Base-by-base conservation (phyloP, 208 protist species). In the Crithidia brevicula region DNA sequence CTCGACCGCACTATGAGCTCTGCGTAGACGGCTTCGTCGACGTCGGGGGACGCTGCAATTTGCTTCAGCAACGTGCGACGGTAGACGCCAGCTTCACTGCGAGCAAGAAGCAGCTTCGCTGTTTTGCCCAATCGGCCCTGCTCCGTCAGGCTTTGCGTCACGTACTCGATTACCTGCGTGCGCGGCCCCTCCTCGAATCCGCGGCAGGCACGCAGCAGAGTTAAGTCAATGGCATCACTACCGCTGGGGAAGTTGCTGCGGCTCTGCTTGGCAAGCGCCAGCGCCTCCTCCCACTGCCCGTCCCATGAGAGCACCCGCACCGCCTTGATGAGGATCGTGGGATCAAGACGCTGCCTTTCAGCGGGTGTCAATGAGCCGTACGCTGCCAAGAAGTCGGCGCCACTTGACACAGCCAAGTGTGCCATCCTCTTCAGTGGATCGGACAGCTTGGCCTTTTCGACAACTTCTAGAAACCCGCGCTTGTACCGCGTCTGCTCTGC, bases 11-110 rank as follows among this genome's bases (percentile, higher is more conserved):
- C 42, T 59, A 96, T 83, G 34, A 94, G 79, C 62, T 89, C 77
- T 0, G 82, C 86, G 57, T 93, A 94, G 7, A 94, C 74, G 43
- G 38, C 42, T 50, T 96, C 91, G 66, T 94, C 85, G 0, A 88
- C 91, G 47, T 94, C 79, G 20, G 64, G 50, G 9, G 86, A 83
- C 18, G 63, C 74, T 0, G 81, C 70, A 15, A 94, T 63, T 72
- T 94, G 88, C 58, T 68, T 76, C 28, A 94, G 38, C 46, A 82
- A 61, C 45, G 80, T 80, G 36, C 80, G 67, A 23, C 82, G 75
- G 10, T 53, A 64, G 28, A 67, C 27, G 13, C 91, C 85, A 5
- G 62, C 81, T 53, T 91, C 78, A 16, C 80, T 42, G 25, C 65
- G 66, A 9, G 84, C 80, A 33, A 96, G 30, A 30, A 78, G 62